phyloP scores from a whole-genome alignment of 1,284 basidiomycete species.

The Ustilago shanxiensis region DNA sequence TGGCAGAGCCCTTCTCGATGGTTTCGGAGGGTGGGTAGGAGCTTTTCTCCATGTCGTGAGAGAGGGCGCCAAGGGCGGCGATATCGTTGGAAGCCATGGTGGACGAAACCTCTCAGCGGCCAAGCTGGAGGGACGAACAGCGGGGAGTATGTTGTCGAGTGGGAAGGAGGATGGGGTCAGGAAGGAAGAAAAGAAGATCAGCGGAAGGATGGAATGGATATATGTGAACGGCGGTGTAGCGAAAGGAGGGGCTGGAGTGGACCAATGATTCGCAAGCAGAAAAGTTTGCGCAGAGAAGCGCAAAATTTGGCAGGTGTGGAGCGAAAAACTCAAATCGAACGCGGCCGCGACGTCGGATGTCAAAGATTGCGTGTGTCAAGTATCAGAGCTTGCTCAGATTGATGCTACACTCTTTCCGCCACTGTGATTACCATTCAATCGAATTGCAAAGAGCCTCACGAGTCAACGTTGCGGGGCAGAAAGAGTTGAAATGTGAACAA shows the following conservation, averaged over 20 bases:
- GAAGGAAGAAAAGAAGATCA: background rate
- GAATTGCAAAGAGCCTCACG: background rate
- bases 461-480: background rate
- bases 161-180: background rate
- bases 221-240: slow-evolving; percentile 18
- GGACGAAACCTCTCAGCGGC: background rate
- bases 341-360: background rate
- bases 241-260: slow-evolving; percentile 3
- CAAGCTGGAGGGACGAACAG: background rate
- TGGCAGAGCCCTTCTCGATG: slow-evolving; percentile 24
- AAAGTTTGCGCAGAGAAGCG: slow-evolving; percentile 16
- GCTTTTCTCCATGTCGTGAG: slow-evolving; percentile 37
- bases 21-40: slow-evolving; percentile 26
- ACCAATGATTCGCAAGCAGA: slow-evolving; percentile 16
- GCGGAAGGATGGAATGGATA: slow-evolving; percentile 8
- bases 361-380: slow-evolving; percentile 1
- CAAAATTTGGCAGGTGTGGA: slow-evolving; percentile 14
- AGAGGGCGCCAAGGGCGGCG: slow-evolving; percentile 10
- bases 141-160: background rate
- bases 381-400: background rate
- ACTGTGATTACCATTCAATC: background rate
- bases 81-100: slow-evolving; percentile 30
- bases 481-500: background rate
- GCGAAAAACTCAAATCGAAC: background rate
- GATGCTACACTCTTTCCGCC: background rate